These are phyloP conservation scores for Helichrysum umbraculigerum DNA, from an alignment of 129 eudicot genomes.

Conservation along the genomic window DNA sequence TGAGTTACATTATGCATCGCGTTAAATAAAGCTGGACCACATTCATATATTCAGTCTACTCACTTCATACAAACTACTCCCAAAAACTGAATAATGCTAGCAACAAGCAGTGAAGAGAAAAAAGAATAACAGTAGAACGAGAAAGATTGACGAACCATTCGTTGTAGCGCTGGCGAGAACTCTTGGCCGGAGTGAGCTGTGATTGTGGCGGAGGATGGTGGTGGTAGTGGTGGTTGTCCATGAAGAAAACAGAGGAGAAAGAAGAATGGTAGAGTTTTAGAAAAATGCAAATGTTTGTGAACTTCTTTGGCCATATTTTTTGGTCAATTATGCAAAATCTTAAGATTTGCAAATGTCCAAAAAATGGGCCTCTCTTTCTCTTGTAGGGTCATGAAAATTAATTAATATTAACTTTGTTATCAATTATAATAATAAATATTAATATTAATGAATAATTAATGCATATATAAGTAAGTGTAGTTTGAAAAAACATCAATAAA, in stretches of 20 bases:
- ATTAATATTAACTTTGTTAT: too few species aligned
- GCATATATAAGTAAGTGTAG: background rate
- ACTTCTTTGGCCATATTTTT: conserved; percentile 60
- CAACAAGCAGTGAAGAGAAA: background rate
- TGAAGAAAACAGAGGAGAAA: conserved; percentile 45
- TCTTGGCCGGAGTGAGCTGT: conserved; percentile 67
- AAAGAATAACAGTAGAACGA: background rate
- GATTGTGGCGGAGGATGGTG: conserved; percentile 50
- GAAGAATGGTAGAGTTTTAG: conserved; percentile 34
- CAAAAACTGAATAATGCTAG: background rate
- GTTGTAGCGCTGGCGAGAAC: conserved; percentile 70
- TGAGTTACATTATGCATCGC: background rate
- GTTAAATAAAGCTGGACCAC: background rate
- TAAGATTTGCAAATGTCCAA: conserved; percentile 60
- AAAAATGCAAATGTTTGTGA: conserved; percentile 39
- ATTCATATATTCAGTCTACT: background rate
- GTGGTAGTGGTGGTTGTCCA: conserved; percentile 63
- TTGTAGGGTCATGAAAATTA: conserved; percentile 55
- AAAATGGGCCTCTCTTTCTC: conserved; percentile 56
- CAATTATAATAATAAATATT: too few species aligned
- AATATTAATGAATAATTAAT: background rate
- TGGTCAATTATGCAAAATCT: conserved; percentile 57
- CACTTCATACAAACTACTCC: background rate
- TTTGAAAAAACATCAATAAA: background rate
- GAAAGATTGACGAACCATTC: conserved; percentile 72